Conservation (phyloP, 495 filamentous ascomycete species). For the Penicillium dipodomyicola region DNA sequence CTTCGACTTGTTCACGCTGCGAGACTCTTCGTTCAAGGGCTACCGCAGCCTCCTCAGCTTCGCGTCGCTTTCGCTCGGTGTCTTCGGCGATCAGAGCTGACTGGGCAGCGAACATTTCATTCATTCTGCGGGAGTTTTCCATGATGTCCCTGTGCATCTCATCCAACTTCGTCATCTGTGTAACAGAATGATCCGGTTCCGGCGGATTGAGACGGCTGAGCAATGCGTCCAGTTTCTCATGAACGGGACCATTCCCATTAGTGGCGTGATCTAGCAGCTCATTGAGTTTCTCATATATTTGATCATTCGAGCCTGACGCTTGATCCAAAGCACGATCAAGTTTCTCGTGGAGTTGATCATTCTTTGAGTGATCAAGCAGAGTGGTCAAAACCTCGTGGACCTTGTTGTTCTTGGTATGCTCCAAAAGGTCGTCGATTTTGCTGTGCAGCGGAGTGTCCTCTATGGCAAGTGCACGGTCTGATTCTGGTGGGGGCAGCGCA, state of each 20-base stretch:
- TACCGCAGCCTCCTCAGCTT: slow-evolving; percentile 76
- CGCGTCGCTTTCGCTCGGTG: slow-evolving; percentile 73
- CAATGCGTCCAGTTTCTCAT: slow-evolving; percentile 59
- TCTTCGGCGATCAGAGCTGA: slow-evolving; percentile 75
- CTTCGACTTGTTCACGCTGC: slow-evolving; percentile 76
- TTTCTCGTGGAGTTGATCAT: slow-evolving; percentile 42
- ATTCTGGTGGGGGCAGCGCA: slow-evolving; percentile 46
- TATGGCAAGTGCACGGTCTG: slow-evolving; percentile 25
- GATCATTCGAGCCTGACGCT: slow-evolving; percentile 50
- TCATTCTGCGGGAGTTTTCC: slow-evolving; percentile 78
- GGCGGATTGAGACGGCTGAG: slow-evolving; percentile 31
- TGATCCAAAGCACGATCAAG: slow-evolving; percentile 60
- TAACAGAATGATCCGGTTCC: slow-evolving; percentile 43
- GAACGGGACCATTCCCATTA: slow-evolving; percentile 62
- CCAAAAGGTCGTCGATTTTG: slow-evolving; percentile 83
- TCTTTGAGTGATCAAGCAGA: slow-evolving; percentile 62
- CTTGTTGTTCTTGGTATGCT: slow-evolving; percentile 50
- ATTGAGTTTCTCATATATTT: slow-evolving; percentile 43
- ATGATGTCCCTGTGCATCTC: slow-evolving; percentile 88
- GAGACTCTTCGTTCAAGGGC: slow-evolving; percentile 74
- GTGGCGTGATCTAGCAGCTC: slow-evolving; percentile 63
- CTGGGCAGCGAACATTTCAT: slow-evolving; percentile 79
- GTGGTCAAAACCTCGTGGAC: slow-evolving; percentile 81
- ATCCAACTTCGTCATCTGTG: slow-evolving; percentile 74
- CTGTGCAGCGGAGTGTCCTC: slow-evolving; percentile 71